These are phyloP conservation scores for Aspergillus awamori DNA, from an alignment of 2,329 filamentous ascomycete species.

Conservation along the genomic window DNA sequence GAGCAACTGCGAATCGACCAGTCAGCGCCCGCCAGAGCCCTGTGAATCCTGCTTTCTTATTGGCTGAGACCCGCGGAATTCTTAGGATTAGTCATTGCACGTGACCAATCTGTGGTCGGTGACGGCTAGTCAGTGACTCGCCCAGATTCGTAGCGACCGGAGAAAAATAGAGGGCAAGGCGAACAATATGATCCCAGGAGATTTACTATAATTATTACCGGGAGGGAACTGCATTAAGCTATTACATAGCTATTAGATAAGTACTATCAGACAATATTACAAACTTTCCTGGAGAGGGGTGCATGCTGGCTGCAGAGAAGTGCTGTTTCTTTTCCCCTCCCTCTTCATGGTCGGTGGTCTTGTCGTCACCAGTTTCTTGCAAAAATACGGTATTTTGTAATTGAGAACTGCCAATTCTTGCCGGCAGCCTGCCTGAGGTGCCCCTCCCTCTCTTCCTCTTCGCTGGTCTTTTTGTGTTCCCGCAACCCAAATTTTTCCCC, in stretches of 20 bases:
- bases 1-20: slow-evolving; percentile 11
- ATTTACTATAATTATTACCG: neutral
- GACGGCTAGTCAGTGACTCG: neutral
- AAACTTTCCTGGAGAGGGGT: no score
- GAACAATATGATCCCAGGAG: neutral
- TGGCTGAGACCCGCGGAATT: neutral
- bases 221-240: no score
- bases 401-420: neutral
- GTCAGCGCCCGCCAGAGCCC: slow-evolving; percentile 16
- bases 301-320: no score
- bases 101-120: slow-evolving; percentile 4
- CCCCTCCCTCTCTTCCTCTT: neutral
- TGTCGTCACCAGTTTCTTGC: neutral
- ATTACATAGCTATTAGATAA: no score
- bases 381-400: neutral
- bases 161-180: neutral
- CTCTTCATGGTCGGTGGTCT: neutral
- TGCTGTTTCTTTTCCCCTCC: no score
- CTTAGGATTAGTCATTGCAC: slow-evolving; percentile 8
- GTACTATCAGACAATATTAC: no score
- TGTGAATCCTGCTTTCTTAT: slow-evolving; percentile 4
- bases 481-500: slow-evolving; percentile 17
- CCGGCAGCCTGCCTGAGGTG: neutral
- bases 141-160: neutral
- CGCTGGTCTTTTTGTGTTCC: neutral